Evolutionary conservation across 2,329 filamentous ascomycete genomes (phyloP).

Genomic region (Neobulgaria alba): DNA sequence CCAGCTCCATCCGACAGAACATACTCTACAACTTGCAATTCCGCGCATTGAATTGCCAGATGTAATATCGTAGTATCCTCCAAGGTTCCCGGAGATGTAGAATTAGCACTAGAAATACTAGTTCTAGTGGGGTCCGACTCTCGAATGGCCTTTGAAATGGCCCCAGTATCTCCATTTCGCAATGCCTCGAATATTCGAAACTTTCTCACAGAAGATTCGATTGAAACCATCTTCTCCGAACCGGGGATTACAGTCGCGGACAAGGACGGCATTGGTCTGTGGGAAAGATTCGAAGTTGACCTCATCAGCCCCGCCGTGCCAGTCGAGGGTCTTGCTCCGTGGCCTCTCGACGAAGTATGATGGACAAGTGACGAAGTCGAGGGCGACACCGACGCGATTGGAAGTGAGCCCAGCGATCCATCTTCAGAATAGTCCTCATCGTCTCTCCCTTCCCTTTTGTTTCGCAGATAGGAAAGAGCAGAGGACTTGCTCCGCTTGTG

Average conservation of each 20-base stretch:
- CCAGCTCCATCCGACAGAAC: conserved; percentile 68
- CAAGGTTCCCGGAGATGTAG: conserved; percentile 34
- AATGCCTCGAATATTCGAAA: conserved; percentile 92
- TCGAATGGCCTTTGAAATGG: conserved; percentile 78
- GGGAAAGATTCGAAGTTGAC: conserved; percentile 19
- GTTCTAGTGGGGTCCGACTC: conserved; percentile 40
- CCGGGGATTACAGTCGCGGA: too few species aligned
- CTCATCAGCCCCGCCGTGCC: conserved; percentile 24
- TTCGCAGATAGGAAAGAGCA: conserved; percentile 43
- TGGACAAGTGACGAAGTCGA: conserved; percentile 16
- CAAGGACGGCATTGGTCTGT: conserved; percentile 7
- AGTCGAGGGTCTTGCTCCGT: conserved; percentile 22
- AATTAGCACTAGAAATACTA: conserved; percentile 35
- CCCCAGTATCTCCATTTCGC: conserved; percentile 80
- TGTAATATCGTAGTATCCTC: conserved; percentile 89
- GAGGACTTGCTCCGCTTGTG: conserved; percentile 46
- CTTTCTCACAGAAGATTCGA: conserved; percentile 90
- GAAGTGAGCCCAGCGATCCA: conserved; percentile 18
- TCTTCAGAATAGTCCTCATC: conserved; percentile 27
- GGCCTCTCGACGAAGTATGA: conserved; percentile 18
- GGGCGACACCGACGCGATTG: conserved; percentile 16
- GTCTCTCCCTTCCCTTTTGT: conserved; percentile 33
- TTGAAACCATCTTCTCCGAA: conserved; percentile 39
- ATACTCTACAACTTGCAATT: conserved; percentile 85
- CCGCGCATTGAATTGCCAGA: conserved; percentile 90